phyloP scores from a whole-genome alignment of 2,329 filamentous ascomycete species.

The Cytospora chrysosperma region DNA sequence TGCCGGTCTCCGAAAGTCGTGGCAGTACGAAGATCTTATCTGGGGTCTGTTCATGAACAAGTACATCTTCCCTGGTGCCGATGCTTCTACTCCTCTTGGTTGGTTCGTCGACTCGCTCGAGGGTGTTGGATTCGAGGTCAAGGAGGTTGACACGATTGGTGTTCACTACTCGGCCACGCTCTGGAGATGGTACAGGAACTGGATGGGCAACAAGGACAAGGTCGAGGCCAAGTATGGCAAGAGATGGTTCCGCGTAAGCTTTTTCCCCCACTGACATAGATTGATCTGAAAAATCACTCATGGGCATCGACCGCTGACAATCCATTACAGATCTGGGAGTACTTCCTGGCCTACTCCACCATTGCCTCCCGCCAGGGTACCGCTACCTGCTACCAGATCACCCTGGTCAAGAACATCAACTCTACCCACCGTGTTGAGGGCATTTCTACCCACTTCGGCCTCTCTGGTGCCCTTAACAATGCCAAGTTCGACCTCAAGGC shows the following conservation, averaged over 20 bases:
- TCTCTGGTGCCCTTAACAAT: constrained; percentile 56
- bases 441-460: constrained; percentile 65
- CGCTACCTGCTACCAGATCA: constrained; percentile 85
- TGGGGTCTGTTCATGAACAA: constrained; percentile 99
- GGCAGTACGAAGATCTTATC: constrained; percentile 97
- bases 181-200: constrained; percentile 99
- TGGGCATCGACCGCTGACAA: neutral
- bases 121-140: constrained; percentile 84
- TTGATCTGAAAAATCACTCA: too few relatives aligned
- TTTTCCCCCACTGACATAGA: constrained; percentile 6
- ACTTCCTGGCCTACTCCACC: constrained; percentile 82
- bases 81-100: constrained; percentile 89
- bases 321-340: constrained; percentile 77
- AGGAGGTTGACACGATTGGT: constrained; percentile 87
- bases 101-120: constrained; percentile 85
- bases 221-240: constrained; percentile 93
- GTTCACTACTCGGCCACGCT: constrained; percentile 96
- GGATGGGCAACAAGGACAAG: constrained; percentile 91
- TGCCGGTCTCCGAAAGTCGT: constrained; percentile 86
- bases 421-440: constrained; percentile 79
- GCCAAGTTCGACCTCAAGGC: constrained; percentile 37
- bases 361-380: constrained; percentile 81
- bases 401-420: constrained; percentile 87
- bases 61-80: constrained; percentile 96
- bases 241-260: constrained; percentile 85